Percentiles rank a stretch among this genome's conserved stretches.
Conservation (phyloP, 371 early-diverging fungal species). For the Syncephalastrum contaminatum region DNA sequence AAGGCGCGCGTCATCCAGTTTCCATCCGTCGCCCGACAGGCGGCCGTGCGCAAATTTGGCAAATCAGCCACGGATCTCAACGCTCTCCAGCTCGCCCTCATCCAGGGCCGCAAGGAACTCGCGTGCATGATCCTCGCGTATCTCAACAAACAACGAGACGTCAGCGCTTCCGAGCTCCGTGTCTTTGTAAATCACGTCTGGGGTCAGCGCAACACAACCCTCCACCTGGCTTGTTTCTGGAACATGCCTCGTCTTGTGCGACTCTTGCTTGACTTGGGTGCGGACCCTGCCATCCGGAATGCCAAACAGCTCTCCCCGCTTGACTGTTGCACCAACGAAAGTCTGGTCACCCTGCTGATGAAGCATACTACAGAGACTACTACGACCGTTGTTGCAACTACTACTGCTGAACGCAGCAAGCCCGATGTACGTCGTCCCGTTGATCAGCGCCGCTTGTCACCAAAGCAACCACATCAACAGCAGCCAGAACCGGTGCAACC, state of each 20-base stretch:
- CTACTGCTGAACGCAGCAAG: constrained; percentile 1
- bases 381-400: constrained; percentile 5
- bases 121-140: constrained; percentile 4
- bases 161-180: constrained; percentile 11
- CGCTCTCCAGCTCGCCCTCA: constrained; percentile 19
- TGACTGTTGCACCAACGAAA: constrained; percentile 31
- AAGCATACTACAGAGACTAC: neutral
- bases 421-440: neutral
- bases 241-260: constrained; percentile 40
- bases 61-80: constrained; percentile 19
- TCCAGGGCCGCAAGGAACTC: constrained; percentile 1
- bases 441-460: constrained; percentile 1
- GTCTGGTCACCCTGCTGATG: constrained; percentile 19
- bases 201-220: constrained; percentile 32
- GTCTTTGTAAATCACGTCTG: constrained; percentile 33
- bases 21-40: constrained; percentile 14
- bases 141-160: constrained; percentile 4
- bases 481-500: neutral
- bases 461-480: neutral
- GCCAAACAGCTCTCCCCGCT: constrained; percentile 30
- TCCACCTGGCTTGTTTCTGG: constrained; percentile 43
- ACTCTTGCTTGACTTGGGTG: constrained; percentile 37
- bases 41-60: constrained; percentile 24
- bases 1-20: constrained; percentile 27
- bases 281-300: constrained; percentile 30